Evolutionary conservation across 345 rosid species (phyloP).

Genomic region (Lagerstroemia speciosa): DNA sequence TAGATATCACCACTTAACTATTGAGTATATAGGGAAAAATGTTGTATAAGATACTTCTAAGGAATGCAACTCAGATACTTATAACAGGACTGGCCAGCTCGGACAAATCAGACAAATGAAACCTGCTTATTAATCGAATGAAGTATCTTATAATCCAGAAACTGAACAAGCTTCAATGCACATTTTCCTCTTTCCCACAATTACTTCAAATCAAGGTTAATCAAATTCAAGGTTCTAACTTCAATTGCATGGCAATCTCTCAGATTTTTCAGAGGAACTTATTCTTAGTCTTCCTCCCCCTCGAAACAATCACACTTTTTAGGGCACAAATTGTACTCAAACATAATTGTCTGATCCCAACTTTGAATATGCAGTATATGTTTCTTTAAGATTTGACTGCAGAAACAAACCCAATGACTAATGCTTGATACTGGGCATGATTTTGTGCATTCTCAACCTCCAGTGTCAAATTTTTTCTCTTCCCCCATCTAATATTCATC

Average conservation of each 20-base stretch:
- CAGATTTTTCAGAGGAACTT: not conserved
- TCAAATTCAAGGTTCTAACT: not conserved
- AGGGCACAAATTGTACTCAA: not conserved
- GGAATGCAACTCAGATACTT: not conserved
- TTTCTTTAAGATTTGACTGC: not conserved
- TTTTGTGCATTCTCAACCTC: not conserved
- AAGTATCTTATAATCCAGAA: not conserved
- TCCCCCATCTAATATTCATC: not conserved
- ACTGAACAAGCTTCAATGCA: not conserved
- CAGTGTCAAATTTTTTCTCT: not conserved
- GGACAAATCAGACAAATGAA: not conserved
- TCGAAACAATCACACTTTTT: not conserved
- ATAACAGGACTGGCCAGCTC: not conserved
- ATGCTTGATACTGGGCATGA: not conserved
- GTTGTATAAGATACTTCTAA: not conserved
- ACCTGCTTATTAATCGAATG: not conserved
- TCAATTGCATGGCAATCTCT: not conserved
- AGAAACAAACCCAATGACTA: not conserved
- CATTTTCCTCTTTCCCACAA: not conserved
- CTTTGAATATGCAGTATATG: not conserved
- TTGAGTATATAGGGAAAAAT: not conserved
- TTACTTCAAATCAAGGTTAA: not conserved
- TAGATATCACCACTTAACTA: not conserved
- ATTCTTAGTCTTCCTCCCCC: not conserved
- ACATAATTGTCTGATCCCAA: not conserved